Percentiles rank a stretch among this genome's conserved stretches.
Evolutionary conservation across 2,329 filamentous ascomycete genomes (phyloP).

Genomic region (Epichloe gansuensis): DNA sequence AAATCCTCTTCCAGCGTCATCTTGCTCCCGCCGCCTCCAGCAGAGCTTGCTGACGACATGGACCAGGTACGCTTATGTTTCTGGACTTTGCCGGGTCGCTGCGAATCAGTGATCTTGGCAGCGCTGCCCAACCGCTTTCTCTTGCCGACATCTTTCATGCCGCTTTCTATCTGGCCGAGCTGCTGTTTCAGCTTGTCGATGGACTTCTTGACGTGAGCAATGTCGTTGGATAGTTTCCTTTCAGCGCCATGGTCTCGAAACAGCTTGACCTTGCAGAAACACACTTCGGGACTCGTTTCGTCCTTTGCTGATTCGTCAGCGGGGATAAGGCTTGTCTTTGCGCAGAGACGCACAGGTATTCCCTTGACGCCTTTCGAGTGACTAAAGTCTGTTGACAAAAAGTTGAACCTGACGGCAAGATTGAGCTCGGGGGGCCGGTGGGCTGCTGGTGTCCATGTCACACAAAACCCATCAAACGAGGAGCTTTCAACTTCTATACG

Average conservation of each 20-base stretch:
- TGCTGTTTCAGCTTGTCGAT: slow-evolving; percentile 96
- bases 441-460: slow-evolving; percentile 68
- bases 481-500: slow-evolving; percentile 59
- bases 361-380: slow-evolving; percentile 98
- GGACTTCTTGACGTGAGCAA: slow-evolving; percentile 88
- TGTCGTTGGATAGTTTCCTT: slow-evolving; percentile 85
- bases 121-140: slow-evolving; percentile 43
- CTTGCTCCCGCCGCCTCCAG: slow-evolving; percentile 29
- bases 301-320: slow-evolving; percentile 36
- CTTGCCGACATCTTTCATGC: slow-evolving; percentile 54
- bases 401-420: slow-evolving; percentile 92
- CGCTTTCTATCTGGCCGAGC: slow-evolving; percentile 63
- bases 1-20: slow-evolving; percentile 59
- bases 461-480: slow-evolving; percentile 88
- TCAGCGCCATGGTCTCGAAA: slow-evolving; percentile 95
- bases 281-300: slow-evolving; percentile 52
- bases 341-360: slow-evolving; percentile 83
- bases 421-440: slow-evolving; percentile 62
- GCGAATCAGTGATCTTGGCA: slow-evolving; percentile 32
- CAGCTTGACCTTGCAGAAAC: slow-evolving; percentile 92
- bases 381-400: slow-evolving; percentile 95
- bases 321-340: slow-evolving; percentile 66
- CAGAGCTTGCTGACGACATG: slow-evolving; percentile 66
- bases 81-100: slow-evolving; percentile 65
- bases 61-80: slow-evolving; percentile 96